Conservation (phyloP, 2,329 filamentous ascomycete species). For the Magnaporthiopsis poae region DNA sequence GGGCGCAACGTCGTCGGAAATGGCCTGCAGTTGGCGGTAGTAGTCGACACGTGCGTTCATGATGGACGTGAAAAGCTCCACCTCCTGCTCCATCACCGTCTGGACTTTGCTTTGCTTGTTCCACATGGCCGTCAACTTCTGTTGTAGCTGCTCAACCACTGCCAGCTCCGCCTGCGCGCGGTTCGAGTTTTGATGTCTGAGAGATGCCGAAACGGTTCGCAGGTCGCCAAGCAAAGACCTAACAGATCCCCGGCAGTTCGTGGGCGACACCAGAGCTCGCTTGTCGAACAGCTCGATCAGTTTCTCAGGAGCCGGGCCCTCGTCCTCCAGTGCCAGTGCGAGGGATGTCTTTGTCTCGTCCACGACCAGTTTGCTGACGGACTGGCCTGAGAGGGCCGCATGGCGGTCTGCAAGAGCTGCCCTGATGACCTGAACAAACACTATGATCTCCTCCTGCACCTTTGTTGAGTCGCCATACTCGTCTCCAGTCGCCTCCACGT, state of each 20-base stretch:
- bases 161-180: constrained; percentile 53
- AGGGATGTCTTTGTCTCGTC: constrained; percentile 60
- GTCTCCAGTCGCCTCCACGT: constrained; percentile 66
- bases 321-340: constrained; percentile 47
- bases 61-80: constrained; percentile 62
- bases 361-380: constrained; percentile 58
- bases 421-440: constrained; percentile 70
- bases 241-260: constrained; percentile 50
- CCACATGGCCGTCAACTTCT: constrained; percentile 27
- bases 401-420: constrained; percentile 70
- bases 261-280: constrained; percentile 39
- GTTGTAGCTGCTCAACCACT: constrained; percentile 57
- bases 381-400: constrained; percentile 64
- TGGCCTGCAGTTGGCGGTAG: constrained; percentile 77
- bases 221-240: constrained; percentile 61
- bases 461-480: constrained; percentile 84
- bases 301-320: constrained; percentile 62
- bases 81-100: constrained; percentile 52
- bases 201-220: constrained; percentile 42
- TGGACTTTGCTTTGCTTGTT: constrained; percentile 40
- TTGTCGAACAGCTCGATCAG: constrained; percentile 40
- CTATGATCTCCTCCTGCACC: constrained; percentile 78
- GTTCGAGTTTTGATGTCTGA: constrained; percentile 11
- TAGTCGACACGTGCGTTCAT: constrained; percentile 85
- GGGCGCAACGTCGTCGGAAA: constrained; percentile 78